A percentile compares a stretch with the other conserved stretches of the same genome.
phyloP scores from a whole-genome alignment of 2,329 filamentous ascomycete species.

The Fusarium gaditjirri region DNA sequence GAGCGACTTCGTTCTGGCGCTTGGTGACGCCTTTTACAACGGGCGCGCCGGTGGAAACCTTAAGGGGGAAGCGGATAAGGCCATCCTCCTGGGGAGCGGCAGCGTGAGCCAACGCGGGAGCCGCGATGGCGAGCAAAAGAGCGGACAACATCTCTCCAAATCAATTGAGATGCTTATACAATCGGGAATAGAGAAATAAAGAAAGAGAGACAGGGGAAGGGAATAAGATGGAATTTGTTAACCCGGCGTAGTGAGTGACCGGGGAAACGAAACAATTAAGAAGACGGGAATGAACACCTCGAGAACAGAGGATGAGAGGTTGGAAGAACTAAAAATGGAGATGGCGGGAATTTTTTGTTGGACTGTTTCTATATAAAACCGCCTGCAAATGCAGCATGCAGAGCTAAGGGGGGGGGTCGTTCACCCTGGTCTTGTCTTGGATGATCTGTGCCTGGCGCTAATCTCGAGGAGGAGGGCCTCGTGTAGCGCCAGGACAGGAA shows the following conservation, averaged over 20 bases:
- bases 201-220: not conserved
- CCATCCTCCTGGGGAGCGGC: constrained; percentile 31
- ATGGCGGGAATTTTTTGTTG: constrained; percentile 10
- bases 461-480: constrained; percentile 8
- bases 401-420: not conserved
- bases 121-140: constrained; percentile 45
- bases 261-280: constrained; percentile 16
- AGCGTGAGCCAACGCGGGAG: constrained; percentile 43
- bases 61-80: constrained; percentile 47
- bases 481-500: not conserved
- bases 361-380: constrained; percentile 30
- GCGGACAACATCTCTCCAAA: constrained; percentile 44
- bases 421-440: not conserved
- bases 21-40: constrained; percentile 42
- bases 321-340: constrained; percentile 21
- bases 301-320: constrained; percentile 7
- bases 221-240: constrained; percentile 22
- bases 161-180: constrained; percentile 1
- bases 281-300: not conserved
- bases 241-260: constrained; percentile 45
- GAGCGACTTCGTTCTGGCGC: constrained; percentile 45
- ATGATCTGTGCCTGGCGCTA: constrained; percentile 25
- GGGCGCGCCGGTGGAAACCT: constrained; percentile 44
- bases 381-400: not conserved
- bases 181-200: not conserved